These are phyloP conservation scores for Emmonsiellopsis sp. DNA, from an alignment of 2,329 filamentous ascomycete species.

Conservation along the genomic window DNA sequence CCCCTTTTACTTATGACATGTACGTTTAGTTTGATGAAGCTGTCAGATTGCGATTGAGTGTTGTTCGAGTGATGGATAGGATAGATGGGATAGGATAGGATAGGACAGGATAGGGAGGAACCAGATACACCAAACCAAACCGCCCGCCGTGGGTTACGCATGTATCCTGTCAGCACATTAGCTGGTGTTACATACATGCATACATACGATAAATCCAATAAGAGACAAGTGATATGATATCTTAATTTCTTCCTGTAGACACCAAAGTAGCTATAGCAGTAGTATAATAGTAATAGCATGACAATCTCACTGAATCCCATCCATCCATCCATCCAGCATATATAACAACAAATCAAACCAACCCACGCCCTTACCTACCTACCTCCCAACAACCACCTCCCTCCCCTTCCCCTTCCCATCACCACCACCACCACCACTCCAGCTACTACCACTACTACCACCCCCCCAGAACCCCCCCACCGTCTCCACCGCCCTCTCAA, in stretches of 20 bases:
- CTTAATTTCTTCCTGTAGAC: too few species aligned
- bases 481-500: constrained; percentile 81
- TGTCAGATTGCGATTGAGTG: background rate
- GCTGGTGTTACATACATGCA: too few species aligned
- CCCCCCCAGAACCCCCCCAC: constrained; percentile 59
- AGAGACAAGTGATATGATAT: background rate
- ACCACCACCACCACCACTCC: background rate
- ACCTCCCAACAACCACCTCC: background rate
- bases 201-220: background rate
- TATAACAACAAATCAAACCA: background rate
- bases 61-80: background rate
- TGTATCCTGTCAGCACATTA: too few species aligned
- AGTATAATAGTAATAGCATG: background rate
- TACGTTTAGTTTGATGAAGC: background rate
- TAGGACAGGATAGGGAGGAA: too few species aligned
- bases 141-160: too few species aligned
- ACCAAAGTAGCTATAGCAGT: too few species aligned
- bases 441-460: background rate
- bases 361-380: background rate
- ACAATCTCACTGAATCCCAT: background rate
- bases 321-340: background rate
- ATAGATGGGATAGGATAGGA: background rate
- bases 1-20: background rate
- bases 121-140: too few species aligned
- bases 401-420: background rate